Base-by-base conservation (phyloP, 768 basidiomycete genomes). In the Rhizopogon vesiculosus region DNA sequence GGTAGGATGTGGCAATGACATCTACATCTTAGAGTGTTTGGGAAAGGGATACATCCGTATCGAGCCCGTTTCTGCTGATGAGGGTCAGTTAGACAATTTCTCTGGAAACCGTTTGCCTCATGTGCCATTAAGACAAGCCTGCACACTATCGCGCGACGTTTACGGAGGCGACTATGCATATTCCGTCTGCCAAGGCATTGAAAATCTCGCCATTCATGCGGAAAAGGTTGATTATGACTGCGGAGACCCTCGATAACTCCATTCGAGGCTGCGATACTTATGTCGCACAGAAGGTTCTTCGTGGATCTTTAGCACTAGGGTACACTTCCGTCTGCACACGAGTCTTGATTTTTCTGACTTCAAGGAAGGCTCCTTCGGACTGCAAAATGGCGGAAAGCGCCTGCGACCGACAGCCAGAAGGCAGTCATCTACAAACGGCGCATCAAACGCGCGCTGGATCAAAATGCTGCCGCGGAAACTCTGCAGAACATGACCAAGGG, bases 11-110 rank as follows among this genome's bases (percentile, higher is more conserved):
- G 90, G 92, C 7, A 74, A 76, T 3, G 78, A 84, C 38, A 68
- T 82, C 15, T 89, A 87, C 67, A 80, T 95, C 7, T 74, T 95
- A 2, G 88, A 91, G 64, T 85, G 86, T 58, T 68, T 90, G n/a
- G 82, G 81, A 12, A 80, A 78, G 58, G 91, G 91, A 2, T 77
- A 79, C 61, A 73, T 93, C 49, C 82, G 84, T 42, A 74, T 93
- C 13, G 81, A 84, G 55, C 78, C 75, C 3, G 62, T 67, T 1
- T 53, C 70, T 48, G 74, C 64, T 51, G 67, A 71, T 51, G 69
- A 71, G 63, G 71, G 77, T 76, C 54, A 56, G 61, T 45, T 56
- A 33, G 28, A 54, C 8, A 15, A 19, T 13, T 15, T 22, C 13
- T 38, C 12, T 9, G 16, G 10, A 45, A 13, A 33, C 38, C 25